Base-by-base conservation (phyloP, 164 flowering plant genomes). In the Tinospora cordifolia region DNA sequence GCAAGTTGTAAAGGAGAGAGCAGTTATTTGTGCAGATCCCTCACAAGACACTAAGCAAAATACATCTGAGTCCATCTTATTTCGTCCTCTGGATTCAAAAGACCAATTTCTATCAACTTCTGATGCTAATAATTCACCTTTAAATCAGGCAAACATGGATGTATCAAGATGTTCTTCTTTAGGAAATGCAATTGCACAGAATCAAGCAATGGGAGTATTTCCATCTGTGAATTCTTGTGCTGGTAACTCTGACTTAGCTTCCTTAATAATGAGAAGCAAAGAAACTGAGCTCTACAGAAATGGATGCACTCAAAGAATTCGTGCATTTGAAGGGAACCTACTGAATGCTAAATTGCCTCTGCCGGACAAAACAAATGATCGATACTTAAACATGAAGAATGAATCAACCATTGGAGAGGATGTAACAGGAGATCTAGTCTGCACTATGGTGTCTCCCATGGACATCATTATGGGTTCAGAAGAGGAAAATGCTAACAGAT, bases 221-320 rank as follows among this genome's bases (percentile, higher is more conserved):
- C 75, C 66, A 34, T 57, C 25, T 14, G 80, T 79, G 58, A 65
- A 78, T 62, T 68, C 51, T 59, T 72, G 51, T 76, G 72, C 51
- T 47, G 73, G 71, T 70, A 85, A 79, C 60, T 77, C 87, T 57
- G 87, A 84, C 74, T 77, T 91, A 69, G 80, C 88, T 57, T 83
- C 90, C 71, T 77, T 87, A 70, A 77, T 84, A 12, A 78, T 79
- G 81, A 83, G 87, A 78, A 83, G 80, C 75, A 90, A 87, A 79
- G 90, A 84, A 60, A 81, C 84, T 63, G 87, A 86, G 69, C 77
- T 86, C 21, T 86, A 78, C 72, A 83, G 84, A 79, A 88, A 86
- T 78, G 90, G 89, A 34, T 86, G 90, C 63, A 86, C 96, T 62
- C 97, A 90, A 75, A 82, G 87, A 79, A 84, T 90, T 21, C 90